Base-by-base conservation (phyloP, 306 rosid genomes). In the Castanopsis chinensis region DNA sequence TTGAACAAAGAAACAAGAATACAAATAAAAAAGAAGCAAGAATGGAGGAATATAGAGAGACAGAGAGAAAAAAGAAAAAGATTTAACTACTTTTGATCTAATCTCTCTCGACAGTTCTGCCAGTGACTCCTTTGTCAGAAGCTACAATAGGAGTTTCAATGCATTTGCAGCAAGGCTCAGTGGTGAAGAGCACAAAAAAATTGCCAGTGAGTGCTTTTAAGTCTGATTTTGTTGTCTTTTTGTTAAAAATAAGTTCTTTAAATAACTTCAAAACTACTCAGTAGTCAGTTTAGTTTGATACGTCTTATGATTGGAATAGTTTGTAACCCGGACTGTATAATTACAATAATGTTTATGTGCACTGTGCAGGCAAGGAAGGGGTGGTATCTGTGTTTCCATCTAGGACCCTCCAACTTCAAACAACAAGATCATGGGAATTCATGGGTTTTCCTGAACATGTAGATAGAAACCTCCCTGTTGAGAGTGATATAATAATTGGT, bases 361-460 rank as follows among this genome's bases (percentile, higher is more conserved):
- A 37, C 43, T 37, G 5, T 21, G 65, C 33, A 59, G 27, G 57
- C 1, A 78, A 49, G 69, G 45, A 52, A 67, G 83, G 57, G 6
- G 83, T 83, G 0, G 57, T 83, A 27, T 78, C 83, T 4, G 74
- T 83, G 1, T 83, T 83, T 35, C 80, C 79, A 74, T 78, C 80
- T 4, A 54, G 3, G 60, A 59, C 76, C 1, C 74, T 59, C 37
- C 70, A 45, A 17, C 14, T 11, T 4, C 69, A 74, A 28, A 83
- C 80, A 0, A 78, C 86, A 52, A 74, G 69, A 19, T 83, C 86
- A 1, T 83, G 86, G 83, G 77, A 83, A 27, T 83, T 83, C 60
- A 20, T 83, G 71, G 83, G 86, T 4, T 61, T 83, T 1, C 32
- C 32, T 28, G 27, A 41, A 5, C 6, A 74, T 13, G 23, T 11